phyloP scores from a whole-genome alignment of 768 basidiomycete species.

The Ramaria rubella region DNA sequence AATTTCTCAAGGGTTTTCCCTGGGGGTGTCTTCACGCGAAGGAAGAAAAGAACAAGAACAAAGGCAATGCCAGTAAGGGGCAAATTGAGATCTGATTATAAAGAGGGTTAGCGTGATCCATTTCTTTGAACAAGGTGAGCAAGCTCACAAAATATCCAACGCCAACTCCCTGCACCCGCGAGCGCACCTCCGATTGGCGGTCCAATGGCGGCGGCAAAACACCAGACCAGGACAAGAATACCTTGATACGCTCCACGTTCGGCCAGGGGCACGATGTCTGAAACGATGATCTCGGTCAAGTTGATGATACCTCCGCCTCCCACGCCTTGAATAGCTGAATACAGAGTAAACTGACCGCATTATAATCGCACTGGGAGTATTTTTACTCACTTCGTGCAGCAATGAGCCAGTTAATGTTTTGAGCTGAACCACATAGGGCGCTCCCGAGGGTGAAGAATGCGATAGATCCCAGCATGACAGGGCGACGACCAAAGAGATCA shows the following conservation, averaged over 20 bases:
- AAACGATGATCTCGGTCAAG: slow-evolving; percentile 35
- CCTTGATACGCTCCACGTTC: slow-evolving; percentile 38
- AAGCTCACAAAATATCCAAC: background rate
- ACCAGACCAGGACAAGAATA: slow-evolving; percentile 27
- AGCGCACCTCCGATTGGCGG: background rate
- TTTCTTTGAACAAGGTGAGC: background rate
- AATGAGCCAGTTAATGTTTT: slow-evolving; percentile 36
- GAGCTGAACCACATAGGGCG: slow-evolving; percentile 37
- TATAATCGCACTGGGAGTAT: background rate
- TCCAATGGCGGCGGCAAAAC: background rate
- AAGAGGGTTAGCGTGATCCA: background rate
- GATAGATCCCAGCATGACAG: slow-evolving; percentile 27
- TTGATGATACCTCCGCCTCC: slow-evolving; percentile 36
- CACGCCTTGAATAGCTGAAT: slow-evolving; percentile 32
- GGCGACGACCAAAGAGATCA: slow-evolving; percentile 35
- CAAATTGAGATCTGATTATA: slow-evolving; percentile 21
- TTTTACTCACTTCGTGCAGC: slow-evolving; percentile 32
- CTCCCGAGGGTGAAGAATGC: slow-evolving; percentile 36
- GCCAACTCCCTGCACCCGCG: background rate
- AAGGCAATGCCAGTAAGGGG: slow-evolving; percentile 21
- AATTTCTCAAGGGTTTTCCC: slow-evolving; percentile 18
- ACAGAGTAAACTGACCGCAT: background rate
- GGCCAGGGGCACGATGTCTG: slow-evolving; percentile 40
- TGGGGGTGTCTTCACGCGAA: slow-evolving; percentile 17
- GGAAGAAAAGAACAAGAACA: slow-evolving; percentile 16